Base-by-base conservation (phyloP, 192 early-diverging fungal species). In the Coemansia sp. region DNA sequence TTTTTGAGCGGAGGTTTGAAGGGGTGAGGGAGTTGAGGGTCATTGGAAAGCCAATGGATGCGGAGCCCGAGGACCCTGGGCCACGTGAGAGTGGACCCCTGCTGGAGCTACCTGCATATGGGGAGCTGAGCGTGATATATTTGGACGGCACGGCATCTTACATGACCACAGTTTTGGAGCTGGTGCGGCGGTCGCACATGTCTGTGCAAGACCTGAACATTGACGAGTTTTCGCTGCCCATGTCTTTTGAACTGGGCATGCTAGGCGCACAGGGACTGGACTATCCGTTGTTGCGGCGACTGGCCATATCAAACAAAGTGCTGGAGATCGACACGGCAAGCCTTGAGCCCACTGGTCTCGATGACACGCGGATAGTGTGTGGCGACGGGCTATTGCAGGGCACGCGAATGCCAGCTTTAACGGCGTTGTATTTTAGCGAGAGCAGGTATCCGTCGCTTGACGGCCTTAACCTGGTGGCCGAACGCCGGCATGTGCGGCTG, bases 191-290 rank as follows among this genome's bases (percentile, higher is more conserved):
- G 10, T 66, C 63, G 7, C 29, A 19, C 21, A 8, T 7, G 8
- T 52, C 66, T 35, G 58, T 75, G 29, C 51, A 22, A 10, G 72
- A 75, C 5, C 45, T 75, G 17, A 68, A 75, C 27, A 53, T 75
- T 17, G 62, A 60, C 23, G 66, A 56, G 35, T 69, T 50, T 27
- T 32, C 57, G 23, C 15, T 2, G 10, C 17, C 15, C 2, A 4
- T 75, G 14, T 56, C 62, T 0, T 22, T 21, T 10, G 24, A 2
- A 0, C 51, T 74, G 35, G 57, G 58, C 8, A 14, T 74, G 35
- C n/a, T 27, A 3, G 24, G 37, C 6, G 23, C 1, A 7, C 23
- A 24, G 17, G 11, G 19, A 17, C 12, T 58, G 25, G 51, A 49
- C 19, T 75, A 60, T 21, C 51, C 72, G 22, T 19, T 6, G 1